A percentile compares a stretch with the other conserved stretches of the same genome.
phyloP scores from a whole-genome alignment of 768 basidiomycete genomes.

The Suillus spraguei region DNA sequence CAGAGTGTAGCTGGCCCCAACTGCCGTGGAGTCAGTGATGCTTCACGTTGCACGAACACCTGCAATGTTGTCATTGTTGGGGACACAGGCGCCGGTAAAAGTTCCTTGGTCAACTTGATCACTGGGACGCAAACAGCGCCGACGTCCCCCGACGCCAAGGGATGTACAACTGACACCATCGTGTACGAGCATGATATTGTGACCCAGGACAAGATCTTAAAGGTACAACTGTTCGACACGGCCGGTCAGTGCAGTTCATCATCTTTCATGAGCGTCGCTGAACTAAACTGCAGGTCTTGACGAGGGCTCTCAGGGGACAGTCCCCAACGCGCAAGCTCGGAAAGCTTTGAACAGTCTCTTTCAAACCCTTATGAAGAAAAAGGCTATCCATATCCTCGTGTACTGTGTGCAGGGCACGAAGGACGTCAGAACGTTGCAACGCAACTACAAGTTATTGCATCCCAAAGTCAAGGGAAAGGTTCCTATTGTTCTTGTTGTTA shows the following conservation, averaged over 20 bases:
- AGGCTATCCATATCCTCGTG: constrained; percentile 23
- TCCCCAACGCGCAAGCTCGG: not conserved
- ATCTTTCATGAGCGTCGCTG: not conserved
- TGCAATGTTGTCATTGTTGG: not conserved
- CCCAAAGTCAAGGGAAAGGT: constrained; percentile 40
- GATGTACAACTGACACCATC: constrained; percentile 9
- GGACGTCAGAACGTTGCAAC: constrained; percentile 34
- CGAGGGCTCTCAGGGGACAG: not conserved
- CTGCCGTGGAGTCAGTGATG: not conserved
- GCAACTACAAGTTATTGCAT: constrained; percentile 42
- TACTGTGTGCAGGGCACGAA: too few species aligned
- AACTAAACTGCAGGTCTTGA: not conserved
- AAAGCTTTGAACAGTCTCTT: not conserved
- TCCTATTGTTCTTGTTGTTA: constrained; percentile 42
- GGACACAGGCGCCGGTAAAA: not conserved
- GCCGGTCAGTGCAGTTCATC: not conserved
- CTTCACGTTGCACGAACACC: too few species aligned
- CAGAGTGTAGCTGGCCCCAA: not conserved
- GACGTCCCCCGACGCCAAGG: not conserved
- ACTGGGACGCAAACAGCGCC: too few species aligned
- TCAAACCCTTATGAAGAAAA: constrained; percentile 3
- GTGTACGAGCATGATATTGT: not conserved
- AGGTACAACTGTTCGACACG: not conserved
- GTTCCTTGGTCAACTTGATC: too few species aligned
- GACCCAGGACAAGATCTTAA: not conserved